Base-by-base conservation (phyloP, 495 filamentous ascomycete species). In the Staphylotrichum longicolle region DNA sequence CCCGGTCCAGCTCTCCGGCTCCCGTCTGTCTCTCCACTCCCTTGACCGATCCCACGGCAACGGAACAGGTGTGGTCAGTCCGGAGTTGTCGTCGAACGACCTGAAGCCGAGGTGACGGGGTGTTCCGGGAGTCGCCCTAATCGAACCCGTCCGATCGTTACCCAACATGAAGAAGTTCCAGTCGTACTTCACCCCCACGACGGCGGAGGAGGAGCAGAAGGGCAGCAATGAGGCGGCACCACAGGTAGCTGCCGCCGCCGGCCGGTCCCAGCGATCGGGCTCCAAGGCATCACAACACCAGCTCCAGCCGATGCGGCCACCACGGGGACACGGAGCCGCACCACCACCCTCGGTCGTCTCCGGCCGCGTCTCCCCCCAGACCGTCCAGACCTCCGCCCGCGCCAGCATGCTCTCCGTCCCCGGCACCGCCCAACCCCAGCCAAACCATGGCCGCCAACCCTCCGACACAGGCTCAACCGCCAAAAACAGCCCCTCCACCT, bases 81-180 rank as follows among this genome's bases (percentile, higher is more conserved):
- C 7, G 7, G 57, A 35, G 47, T 3, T 27, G 34, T 14, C 45
- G 7, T 53, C 48, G 9, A 46, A 39, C 20, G 20, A 27, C 44
- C 40, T 5, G 40, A 44, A 42, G 57, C 40, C 32, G 12, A 60
- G 45, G 40, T 39, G 47, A 53, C 57, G 30, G 57, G 57, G 57
- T 60, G 57, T 46, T 60, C 49, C 48, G 57, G 59, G 60, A 42
- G 46, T 62, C 60, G 50, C 60, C 51, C 60, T 49, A 34, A 33
- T 56, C 42, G 45, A 51, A 46, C 60, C 45, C 20, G 60, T 62
- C 53, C 60, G 46, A 60, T 60, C 54, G 61, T 52, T 57, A 53
- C 61, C 58, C 58, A 62, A 41, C 8, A 71, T 69, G 68, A 71
- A 66, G 53, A 62, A 65, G 45, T 63, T 68, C 46, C 55, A 62